Evolutionary conservation across 176 grass and related monocot genomes (phyloP).

Genomic region (Triticum urartu): DNA sequence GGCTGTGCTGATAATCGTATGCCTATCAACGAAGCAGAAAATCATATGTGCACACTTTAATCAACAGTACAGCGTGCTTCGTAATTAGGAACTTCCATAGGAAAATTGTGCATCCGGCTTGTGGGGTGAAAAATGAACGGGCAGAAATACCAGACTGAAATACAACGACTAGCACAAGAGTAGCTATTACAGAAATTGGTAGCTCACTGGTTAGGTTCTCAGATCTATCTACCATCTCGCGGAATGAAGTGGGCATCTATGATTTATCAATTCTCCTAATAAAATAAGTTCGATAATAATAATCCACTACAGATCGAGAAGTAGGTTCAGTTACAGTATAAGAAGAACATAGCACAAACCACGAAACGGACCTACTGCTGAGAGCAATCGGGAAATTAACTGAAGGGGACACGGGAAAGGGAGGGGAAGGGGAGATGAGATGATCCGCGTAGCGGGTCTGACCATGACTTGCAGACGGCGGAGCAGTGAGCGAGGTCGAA

Average conservation of each 20-base stretch:
- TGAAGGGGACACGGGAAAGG: background rate
- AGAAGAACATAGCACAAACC: background rate
- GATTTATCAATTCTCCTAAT: background rate
- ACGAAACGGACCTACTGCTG: background rate
- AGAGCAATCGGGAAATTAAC: background rate
- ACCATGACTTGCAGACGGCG: conserved; percentile 87
- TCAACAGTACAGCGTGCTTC: background rate
- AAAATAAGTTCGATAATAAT: background rate
- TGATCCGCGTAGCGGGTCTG: background rate
- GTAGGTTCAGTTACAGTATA: background rate
- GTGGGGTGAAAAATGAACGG: background rate
- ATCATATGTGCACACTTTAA: background rate
- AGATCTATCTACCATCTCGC: background rate
- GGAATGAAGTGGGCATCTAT: background rate
- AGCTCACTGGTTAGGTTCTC: background rate
- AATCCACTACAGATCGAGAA: background rate
- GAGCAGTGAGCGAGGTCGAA: conserved; percentile 91
- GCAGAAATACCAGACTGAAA: background rate
- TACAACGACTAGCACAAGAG: background rate
- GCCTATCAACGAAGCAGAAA: conserved; percentile 44
- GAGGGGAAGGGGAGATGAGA: background rate
- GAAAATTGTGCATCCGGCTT: background rate
- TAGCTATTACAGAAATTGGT: background rate
- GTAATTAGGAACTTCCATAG: background rate
- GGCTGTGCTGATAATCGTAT: conserved; percentile 47